Base-by-base conservation (phyloP, 176 grass and related monocot species). In the Avena eriantha region DNA sequence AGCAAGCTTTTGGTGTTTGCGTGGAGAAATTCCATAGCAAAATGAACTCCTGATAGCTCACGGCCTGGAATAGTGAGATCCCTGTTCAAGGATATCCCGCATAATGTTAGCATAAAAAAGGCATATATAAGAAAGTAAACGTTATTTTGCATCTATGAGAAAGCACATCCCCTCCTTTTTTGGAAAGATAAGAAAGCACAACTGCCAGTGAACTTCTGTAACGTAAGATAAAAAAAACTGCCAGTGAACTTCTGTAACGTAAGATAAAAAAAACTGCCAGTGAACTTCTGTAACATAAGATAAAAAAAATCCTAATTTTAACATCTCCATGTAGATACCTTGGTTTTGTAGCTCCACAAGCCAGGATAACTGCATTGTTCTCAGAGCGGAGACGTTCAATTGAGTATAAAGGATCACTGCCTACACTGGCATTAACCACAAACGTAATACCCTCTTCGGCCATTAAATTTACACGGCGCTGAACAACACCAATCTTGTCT, bases 1-100 rank as follows among this genome's bases (percentile, higher is more conserved):
- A 99, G 90, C 72, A 99, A 92, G 77, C 97, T 99, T 87, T 99
- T 99, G 23, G 97, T 99, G 87, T 97, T 97, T 56, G 92, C 92
- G 55, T 92, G 94, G 36, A 99, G 97, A 92, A 99, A 99, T 78
- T 99, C 92, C 97, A 99, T 94, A 34, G 97, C 97, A 86, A 97
- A 97, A 91, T 97, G 91, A 80, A 99, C 86, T 80, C 97, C 97
- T 50, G 92, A 87, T 57, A 97, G 83, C 9, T 95, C 84, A 21
- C 94, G 89, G 39, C 97, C 97, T 88, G 90, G 90, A 90, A 97
- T 95, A 49, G 77, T 47, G 59, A 99, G 89, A 86, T 97, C 97
- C 79, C 97, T 99, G 77, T 69, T 89, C 59, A 86, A 80, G 34
- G 45, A 90, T 29, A 77, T 43, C 68, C 22, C 51, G 53, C 57